Percentiles rank a stretch among this genome's conserved stretches.
phyloP scores from a whole-genome alignment of 2,329 filamentous ascomycete genomes.

The Ilyonectria mors-panacis region DNA sequence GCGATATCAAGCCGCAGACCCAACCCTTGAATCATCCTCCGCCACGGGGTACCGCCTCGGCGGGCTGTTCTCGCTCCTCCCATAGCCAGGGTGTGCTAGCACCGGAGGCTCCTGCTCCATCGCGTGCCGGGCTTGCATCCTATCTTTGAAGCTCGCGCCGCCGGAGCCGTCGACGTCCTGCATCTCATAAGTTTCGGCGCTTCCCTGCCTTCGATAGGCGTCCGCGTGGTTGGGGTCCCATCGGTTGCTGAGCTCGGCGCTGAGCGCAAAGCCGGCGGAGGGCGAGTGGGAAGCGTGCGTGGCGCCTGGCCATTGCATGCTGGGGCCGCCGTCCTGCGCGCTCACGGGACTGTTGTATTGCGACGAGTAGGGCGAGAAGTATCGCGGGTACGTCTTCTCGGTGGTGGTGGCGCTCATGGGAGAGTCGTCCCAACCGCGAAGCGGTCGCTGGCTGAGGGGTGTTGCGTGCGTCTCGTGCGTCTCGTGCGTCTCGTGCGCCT shows the following conservation, averaged over 20 bases:
- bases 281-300: slow-evolving; percentile 14
- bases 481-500: slow-evolving; percentile 36
- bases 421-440: slow-evolving; percentile 68
- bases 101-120: slow-evolving; percentile 5
- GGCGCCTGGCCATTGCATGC: slow-evolving; percentile 21
- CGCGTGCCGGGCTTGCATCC: slow-evolving; percentile 14
- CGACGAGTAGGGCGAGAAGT: slow-evolving; percentile 73
- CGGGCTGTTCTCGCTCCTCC: slow-evolving; percentile 14
- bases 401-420: slow-evolving; percentile 61
- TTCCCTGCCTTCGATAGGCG: neutral
- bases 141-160: slow-evolving; percentile 11
- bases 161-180: slow-evolving; percentile 17
- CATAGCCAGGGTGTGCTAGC: slow-evolving; percentile 3
- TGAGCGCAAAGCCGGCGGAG: slow-evolving; percentile 16
- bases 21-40: neutral
- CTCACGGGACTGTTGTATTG: slow-evolving; percentile 72
- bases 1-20: neutral
- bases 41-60: slow-evolving; percentile 9
- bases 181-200: slow-evolving; percentile 16
- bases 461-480: slow-evolving; percentile 56
- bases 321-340: slow-evolving; percentile 52
- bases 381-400: slow-evolving; percentile 59
- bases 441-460: slow-evolving; percentile 67
- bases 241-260: slow-evolving; percentile 15
- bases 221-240: slow-evolving; percentile 15